phyloP scores from a whole-genome alignment of 2,329 filamentous ascomycete species.

The Drechslerella dactyloides region DNA sequence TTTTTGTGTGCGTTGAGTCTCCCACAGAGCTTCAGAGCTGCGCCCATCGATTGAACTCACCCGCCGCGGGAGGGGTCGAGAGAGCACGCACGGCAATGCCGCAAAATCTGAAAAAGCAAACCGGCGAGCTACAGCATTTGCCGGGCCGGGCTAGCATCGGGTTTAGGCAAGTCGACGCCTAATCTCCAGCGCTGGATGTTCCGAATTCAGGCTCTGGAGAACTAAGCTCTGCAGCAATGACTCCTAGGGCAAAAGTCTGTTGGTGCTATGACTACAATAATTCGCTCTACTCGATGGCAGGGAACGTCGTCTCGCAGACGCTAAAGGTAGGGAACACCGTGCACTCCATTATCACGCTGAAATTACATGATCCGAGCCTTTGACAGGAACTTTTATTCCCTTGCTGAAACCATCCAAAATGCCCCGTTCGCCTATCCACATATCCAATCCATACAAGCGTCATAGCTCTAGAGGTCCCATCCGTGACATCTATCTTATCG shows the following conservation, averaged over 20 bases:
- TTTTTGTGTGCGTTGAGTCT: conserved; percentile 46
- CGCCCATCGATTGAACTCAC: conserved; percentile 4
- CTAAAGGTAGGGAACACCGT: no score
- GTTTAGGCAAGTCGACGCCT: conserved; percentile 47
- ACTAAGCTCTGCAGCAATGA: conserved; percentile 3
- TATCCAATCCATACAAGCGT: conserved; percentile 3
- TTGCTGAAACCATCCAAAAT: not conserved
- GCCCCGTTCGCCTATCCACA: conserved; percentile 3
- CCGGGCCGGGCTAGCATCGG: conserved; percentile 8
- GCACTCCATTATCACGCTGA: no score
- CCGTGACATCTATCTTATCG: conserved; percentile 6
- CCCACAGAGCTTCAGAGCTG: not conserved
- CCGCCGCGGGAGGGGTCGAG: not conserved
- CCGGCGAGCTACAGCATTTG: not conserved
- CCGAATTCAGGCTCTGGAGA: not conserved
- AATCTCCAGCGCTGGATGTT: conserved; percentile 42
- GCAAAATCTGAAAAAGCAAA: conserved; percentile 25
- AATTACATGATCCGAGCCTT: not conserved
- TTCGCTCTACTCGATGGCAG: no score
- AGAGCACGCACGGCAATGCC: conserved; percentile 3
- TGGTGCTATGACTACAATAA: not conserved
- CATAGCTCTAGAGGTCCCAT: no score
- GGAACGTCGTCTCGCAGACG: no score
- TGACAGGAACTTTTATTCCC: no score
- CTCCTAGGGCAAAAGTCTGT: conserved; percentile 4